Base-by-base conservation (phyloP, 1,139 yeast species). In the Suhomyces guaymorum region DNA sequence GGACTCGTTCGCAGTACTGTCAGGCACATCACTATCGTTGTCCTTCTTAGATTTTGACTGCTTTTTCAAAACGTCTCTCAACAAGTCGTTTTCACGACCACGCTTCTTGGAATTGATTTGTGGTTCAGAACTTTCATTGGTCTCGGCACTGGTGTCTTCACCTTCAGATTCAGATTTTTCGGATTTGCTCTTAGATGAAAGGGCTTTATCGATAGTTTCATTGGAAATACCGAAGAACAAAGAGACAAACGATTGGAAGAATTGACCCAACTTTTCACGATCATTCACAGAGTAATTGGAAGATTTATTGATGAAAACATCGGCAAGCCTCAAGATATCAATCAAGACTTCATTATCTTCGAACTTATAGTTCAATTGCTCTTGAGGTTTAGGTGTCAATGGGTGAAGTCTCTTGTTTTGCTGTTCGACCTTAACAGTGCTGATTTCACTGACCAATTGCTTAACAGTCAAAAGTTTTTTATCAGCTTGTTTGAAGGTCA, bases 401-500 rank as follows among this genome's bases (percentile, higher is more conserved):
- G 96, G 96, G 54, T 86, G 90, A 42, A 86, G 68, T 53, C 95
- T 74, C 61, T 88, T 70, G 46, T 70, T 70, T 35, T 74, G 76
- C 59, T 92, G 97, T 54, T 92, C 97, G 28, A 88, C 85, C 59
- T 90, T 89, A 25, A 90, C 85, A 3, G 96, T 87, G 46, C 94
- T 85, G 37, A 94, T 86, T 57, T 92, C 98, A 46, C 95, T 82
- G 6, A 92, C 81, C 49, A 92, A 68, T 50, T 89, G 96, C 51
- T 92, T 88, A 6, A 95, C 84, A 1, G 97, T 89, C 47, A 94
- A 66, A 39, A 88, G 68, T 59, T 92, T 92, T 60, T 94, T 92
- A 59, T 92, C 99, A 9, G 96, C 88, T 59, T 92, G 97, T 60
- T 92, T 92, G 66, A 92, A 94, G 0, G 97, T 89, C 49, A 92